Base-by-base conservation (phyloP, 2,329 filamentous ascomycete genomes). In the Curvularia lunata region DNA sequence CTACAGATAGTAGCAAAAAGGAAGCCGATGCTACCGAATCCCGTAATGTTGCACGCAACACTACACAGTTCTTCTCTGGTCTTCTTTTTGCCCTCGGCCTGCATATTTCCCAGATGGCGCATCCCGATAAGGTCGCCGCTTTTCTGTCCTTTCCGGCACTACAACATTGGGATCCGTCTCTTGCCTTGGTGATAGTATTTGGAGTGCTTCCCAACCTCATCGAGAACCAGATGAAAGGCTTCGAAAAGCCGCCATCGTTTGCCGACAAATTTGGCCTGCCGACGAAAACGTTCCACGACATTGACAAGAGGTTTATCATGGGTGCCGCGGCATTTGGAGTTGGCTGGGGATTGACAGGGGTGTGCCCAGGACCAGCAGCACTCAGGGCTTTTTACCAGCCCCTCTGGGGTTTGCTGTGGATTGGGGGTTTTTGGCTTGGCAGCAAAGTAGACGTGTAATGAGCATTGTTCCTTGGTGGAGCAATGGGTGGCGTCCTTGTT, bases 291-390 rank as follows among this genome's bases (percentile, higher is more conserved):
- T 67, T 81, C 13, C 74, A 74, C 18, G 81, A 83, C 61, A 79
- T 82, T 12, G 80, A 84, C 64, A 78, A 73, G 73, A 78, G 74
- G 38, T 82, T 85, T 63, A 62, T 84, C 12, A 65, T 74, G 2
- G 83, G 83, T 1, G 78, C 81, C 3, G 74, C 71, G 19, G 73
- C 75, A 1, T 85, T 84, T 68, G 83, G 83, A 0, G 50, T 83
- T 25, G 81, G 79, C 0, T 85, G 83, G 82, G 83, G 83, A 0
- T 61, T 83, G 58, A 75, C 71, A 12, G 83, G 83, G 1, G 78
- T 81, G 1, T 85, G 83, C 67, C 83, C 83, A 10, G 83, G 83
- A 0, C 82, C 83, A 8, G 82, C 80, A 0, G 69, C 83, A 16
- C 57, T 84, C 63, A 78, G 81, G 43, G 68, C 78, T 21, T 65